A percentile compares a stretch with the other conserved stretches of the same genome.
These are phyloP conservation scores for Vitis hybrid DNA, from an alignment of 177 flowering plant genomes.

Conservation along the genomic window DNA sequence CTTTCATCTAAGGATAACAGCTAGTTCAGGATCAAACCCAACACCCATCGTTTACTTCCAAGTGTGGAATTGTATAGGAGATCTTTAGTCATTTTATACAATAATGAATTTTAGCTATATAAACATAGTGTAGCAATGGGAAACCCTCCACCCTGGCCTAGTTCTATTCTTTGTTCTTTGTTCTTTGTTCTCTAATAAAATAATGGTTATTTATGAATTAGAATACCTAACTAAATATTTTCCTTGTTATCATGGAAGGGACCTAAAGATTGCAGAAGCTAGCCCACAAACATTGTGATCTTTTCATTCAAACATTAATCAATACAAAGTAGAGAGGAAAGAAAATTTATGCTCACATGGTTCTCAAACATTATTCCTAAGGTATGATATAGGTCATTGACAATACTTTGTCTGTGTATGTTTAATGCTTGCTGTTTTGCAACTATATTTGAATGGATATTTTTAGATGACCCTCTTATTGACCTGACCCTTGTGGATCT, in stretches of 20 bases:
- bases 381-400: constrained; percentile 42
- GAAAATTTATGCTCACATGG: constrained; percentile 42
- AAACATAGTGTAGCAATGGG: too few relatives aligned
- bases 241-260: constrained; percentile 59
- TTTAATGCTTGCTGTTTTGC: constrained; percentile 75
- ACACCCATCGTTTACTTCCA: too few relatives aligned
- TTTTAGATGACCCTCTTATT: constrained; percentile 63
- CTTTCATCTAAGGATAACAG: too few relatives aligned
- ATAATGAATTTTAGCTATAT: too few relatives aligned
- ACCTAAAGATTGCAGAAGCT: constrained; percentile 42
- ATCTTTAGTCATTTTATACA: too few relatives aligned
- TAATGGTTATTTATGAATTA: constrained; percentile 50
- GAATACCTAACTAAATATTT: constrained; percentile 73
- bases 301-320: background rate
- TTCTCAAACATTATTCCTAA: constrained; percentile 53
- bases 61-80: too few relatives aligned
- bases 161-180: too few relatives aligned
- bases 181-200: too few relatives aligned
- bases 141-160: too few relatives aligned
- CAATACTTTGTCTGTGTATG: constrained; percentile 81
- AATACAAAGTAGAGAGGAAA: background rate
- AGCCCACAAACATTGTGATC: background rate
- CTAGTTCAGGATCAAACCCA: too few relatives aligned
- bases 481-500: constrained; percentile 63
- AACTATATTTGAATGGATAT: constrained; percentile 55